phyloP scores from a whole-genome alignment of 1,284 basidiomycete genomes.

The Sanguinoderma infundibulare region DNA sequence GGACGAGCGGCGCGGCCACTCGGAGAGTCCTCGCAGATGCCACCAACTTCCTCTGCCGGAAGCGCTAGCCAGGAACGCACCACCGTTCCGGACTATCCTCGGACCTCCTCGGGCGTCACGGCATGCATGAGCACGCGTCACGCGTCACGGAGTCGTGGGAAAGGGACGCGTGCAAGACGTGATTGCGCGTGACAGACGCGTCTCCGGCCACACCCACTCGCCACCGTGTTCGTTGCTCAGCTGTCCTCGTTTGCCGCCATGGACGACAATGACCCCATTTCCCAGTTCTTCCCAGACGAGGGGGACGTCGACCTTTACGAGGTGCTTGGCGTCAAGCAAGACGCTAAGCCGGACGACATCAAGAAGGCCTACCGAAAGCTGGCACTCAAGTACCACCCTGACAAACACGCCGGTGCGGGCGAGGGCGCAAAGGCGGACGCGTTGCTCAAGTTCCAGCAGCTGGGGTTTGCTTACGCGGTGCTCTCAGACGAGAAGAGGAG shows the following conservation, averaged over 20 bases:
- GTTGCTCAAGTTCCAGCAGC: slow-evolving; percentile 81
- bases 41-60: too few species aligned
- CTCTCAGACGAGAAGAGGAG: slow-evolving; percentile 79
- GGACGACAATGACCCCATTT: slow-evolving; percentile 69
- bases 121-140: background rate
- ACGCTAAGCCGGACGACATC: slow-evolving; percentile 68
- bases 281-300: slow-evolving; percentile 77
- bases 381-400: slow-evolving; percentile 86
- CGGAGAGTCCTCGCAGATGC: slow-evolving; percentile 6
- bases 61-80: slow-evolving; percentile 20
- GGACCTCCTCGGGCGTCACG: slow-evolving; percentile 18
- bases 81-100: slow-evolving; percentile 15
- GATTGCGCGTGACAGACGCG: slow-evolving; percentile 24
- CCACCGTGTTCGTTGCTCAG: slow-evolving; percentile 39
- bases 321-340: slow-evolving; percentile 60
- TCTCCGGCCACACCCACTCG: slow-evolving; percentile 15
- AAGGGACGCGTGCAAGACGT: slow-evolving; percentile 25
- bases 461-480: slow-evolving; percentile 91
- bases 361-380: slow-evolving; percentile 85
- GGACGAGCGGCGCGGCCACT: too few species aligned
- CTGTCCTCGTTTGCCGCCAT: slow-evolving; percentile 22
- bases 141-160: background rate
- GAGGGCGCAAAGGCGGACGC: slow-evolving; percentile 68
- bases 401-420: slow-evolving; percentile 76
- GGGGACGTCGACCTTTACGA: slow-evolving; percentile 78